Percentiles rank a stretch among this genome's conserved stretches.
These are phyloP conservation scores for Bipolaris oryzae DNA, from an alignment of 2,329 filamentous ascomycete genomes.

Conservation along the genomic window DNA sequence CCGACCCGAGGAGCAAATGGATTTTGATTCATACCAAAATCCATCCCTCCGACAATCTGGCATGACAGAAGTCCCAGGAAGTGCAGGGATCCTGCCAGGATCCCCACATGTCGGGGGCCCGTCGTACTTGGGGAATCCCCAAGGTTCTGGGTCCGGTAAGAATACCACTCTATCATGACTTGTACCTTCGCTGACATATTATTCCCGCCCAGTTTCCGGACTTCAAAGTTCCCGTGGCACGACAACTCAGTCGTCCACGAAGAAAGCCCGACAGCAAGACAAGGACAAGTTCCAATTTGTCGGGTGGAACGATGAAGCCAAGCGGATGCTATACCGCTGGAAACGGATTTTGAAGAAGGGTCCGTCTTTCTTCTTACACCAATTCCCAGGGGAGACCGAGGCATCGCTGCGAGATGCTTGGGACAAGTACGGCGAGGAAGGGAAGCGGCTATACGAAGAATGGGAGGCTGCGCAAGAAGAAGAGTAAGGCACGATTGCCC, in stretches of 20 bases:
- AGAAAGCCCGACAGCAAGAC: not conserved
- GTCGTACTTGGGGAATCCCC: not conserved
- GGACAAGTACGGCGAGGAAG: conserved; percentile 2
- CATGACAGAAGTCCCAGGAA: not conserved
- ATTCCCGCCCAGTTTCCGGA: not conserved
- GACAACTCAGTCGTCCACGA: not conserved
- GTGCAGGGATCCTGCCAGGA: not conserved
- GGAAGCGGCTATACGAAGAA: not conserved
- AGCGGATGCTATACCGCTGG: conserved; percentile 6
- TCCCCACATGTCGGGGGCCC: not conserved
- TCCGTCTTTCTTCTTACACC: not conserved
- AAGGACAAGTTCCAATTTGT: conserved; percentile 3
- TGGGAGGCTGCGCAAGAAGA: not conserved
- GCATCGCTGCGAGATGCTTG: conserved; percentile 6
- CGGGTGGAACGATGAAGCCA: conserved; percentile 10
- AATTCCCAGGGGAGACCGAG: conserved; percentile 8
- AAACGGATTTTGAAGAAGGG: conserved; percentile 8
- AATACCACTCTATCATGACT: not conserved
- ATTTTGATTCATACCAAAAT: not conserved
- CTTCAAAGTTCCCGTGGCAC: not conserved
- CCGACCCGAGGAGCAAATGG: not conserved
- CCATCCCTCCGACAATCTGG: not conserved
- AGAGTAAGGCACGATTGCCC: too few species aligned
- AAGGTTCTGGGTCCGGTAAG: not conserved
- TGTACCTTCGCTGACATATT: not conserved